Percentiles rank a stretch among this genome's conserved stretches.
Evolutionary conservation across 768 basidiomycete species (phyloP).

Genomic region (Cystobasidium ongulense): DNA sequence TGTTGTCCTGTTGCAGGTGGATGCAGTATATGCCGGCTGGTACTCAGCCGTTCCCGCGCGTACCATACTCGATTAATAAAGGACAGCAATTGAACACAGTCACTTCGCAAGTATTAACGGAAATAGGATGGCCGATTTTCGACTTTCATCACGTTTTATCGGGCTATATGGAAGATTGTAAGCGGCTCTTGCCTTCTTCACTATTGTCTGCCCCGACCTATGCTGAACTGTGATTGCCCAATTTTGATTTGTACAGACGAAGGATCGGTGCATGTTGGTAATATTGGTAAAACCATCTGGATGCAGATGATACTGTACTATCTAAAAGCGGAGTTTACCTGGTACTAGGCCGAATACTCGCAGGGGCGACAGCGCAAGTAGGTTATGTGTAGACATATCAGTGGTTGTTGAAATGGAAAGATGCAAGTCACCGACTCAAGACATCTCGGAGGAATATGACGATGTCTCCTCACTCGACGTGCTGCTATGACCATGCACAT

Average conservation of each 20-base stretch:
- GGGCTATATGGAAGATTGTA: neutral
- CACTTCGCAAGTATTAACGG: neutral
- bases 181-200: neutral
- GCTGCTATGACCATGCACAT: too few relatives aligned
- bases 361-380: too few relatives aligned
- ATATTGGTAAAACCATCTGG: slow-evolving; percentile 5
- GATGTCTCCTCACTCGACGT: too few relatives aligned
- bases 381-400: too few relatives aligned
- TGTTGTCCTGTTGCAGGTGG: neutral
- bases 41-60: neutral
- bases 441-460: too few relatives aligned
- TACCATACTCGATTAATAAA: slow-evolving; percentile 2
- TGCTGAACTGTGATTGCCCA: neutral
- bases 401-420: too few relatives aligned
- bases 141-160: slow-evolving; percentile 1
- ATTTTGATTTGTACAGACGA: neutral
- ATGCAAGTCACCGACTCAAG: too few relatives aligned
- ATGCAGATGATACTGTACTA: slow-evolving; percentile 6
- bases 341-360: neutral
- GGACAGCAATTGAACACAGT: neutral
- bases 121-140: neutral
- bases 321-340: neutral
- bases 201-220: neutral
- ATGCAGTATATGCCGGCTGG: neutral
- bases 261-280: neutral